A percentile compares a stretch with the other conserved stretches of the same genome.
Evolutionary conservation across 2,329 filamentous ascomycete species (phyloP).

Genomic region (Aureobasidium melanogenum): DNA sequence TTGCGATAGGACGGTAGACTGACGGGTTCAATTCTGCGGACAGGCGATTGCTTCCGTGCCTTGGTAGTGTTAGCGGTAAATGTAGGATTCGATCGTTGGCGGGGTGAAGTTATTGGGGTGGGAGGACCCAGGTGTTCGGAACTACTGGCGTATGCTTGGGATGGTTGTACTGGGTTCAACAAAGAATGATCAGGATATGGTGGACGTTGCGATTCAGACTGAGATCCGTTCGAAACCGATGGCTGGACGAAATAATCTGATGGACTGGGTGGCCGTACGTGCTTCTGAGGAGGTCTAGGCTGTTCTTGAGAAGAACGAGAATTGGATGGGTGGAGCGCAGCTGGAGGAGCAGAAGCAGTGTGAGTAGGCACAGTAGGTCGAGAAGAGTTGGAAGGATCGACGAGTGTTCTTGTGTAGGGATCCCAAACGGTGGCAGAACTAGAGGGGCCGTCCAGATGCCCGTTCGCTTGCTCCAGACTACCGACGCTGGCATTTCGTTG

Average conservation of each 20-base stretch:
- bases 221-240: constrained; percentile 9
- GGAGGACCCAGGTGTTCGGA: constrained; percentile 11
- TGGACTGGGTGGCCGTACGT: constrained; percentile 20
- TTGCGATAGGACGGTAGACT: constrained; percentile 37
- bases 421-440: constrained; percentile 21
- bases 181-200: constrained; percentile 26
- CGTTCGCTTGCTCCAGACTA: constrained; percentile 13
- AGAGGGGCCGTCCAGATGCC: constrained; percentile 7
- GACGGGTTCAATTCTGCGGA: constrained; percentile 8
- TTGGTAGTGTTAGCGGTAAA: constrained; percentile 7
- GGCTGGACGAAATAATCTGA: not conserved
- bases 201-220: constrained; percentile 7
- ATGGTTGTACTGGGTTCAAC: constrained; percentile 15
- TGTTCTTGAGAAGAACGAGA: not conserved
- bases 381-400: constrained; percentile 14
- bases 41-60: constrained; percentile 12
- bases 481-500: constrained; percentile 20
- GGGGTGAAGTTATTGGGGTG: constrained; percentile 2
- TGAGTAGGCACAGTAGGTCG: not conserved
- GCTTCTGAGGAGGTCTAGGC: not conserved
- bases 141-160: not conserved
- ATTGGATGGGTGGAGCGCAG: not conserved
- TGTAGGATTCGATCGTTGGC: not conserved
- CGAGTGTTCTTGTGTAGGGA: constrained; percentile 25
- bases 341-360: constrained; percentile 5